A percentile compares a stretch with the other conserved stretches of the same genome.
phyloP scores from a whole-genome alignment of 176 grass and related monocot species.

The Sorghum bicolor region Sorghum_bicolor_NCBIv3 NC_012871.2:57167001-57167500 shows the following conservation, averaged over 20 bases:
- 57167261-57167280: neutral
- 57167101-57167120: too few relatives aligned
- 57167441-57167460: neutral
- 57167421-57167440: conserved; percentile 12
- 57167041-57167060: too few relatives aligned
- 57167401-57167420: conserved; percentile 4
- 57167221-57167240: neutral
- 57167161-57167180: neutral
- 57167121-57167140: too few relatives aligned
- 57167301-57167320: conserved; percentile 22
- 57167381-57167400: conserved; percentile 3
- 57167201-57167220: neutral
- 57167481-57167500: conserved; percentile 42
- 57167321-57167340: neutral
- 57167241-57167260: neutral
- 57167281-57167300: neutral
- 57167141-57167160: too few relatives aligned
- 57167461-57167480: conserved; percentile 31
- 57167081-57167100: too few relatives aligned
- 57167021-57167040: neutral
- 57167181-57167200: neutral
- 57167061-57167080: too few relatives aligned
- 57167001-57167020: neutral
- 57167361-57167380: conserved; percentile 37
- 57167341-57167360: neutral